Evolutionary conservation across 768 basidiomycete genomes (phyloP).

Genomic region (Infundibulicybe gibba): DNA sequence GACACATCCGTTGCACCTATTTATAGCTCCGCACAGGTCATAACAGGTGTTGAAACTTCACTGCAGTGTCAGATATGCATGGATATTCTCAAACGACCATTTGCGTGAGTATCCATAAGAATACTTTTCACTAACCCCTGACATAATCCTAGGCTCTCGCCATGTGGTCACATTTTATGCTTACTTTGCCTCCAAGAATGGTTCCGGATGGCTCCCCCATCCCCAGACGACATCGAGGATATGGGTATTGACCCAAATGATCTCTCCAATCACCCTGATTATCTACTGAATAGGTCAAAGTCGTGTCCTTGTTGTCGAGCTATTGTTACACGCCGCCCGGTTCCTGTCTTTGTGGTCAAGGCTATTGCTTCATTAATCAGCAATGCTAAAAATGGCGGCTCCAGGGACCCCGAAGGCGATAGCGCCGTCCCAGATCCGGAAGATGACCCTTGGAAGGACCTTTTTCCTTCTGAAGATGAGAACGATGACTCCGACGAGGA

Average conservation of each 20-base stretch:
- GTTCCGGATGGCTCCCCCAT: constrained; percentile 66
- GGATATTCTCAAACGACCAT: constrained; percentile 62
- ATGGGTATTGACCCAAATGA: constrained; percentile 33
- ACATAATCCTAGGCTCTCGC: constrained; percentile 49
- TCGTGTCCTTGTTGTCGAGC: constrained; percentile 73
- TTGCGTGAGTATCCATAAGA: constrained; percentile 44
- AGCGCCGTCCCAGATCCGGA: constrained; percentile 27
- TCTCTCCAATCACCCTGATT: constrained; percentile 29
- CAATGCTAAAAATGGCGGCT: constrained; percentile 32
- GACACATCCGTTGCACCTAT: too few species aligned
- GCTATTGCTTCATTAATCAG: constrained; percentile 46
- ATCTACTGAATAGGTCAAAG: constrained; percentile 57
- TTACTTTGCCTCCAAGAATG: constrained; percentile 69
- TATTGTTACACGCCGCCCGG: constrained; percentile 51
- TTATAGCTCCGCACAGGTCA: constrained; percentile 32
- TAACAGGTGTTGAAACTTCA: constrained; percentile 52
- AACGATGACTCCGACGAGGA: constrained; percentile 25
- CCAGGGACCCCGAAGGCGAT: constrained; percentile 8
- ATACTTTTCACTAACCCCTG: background rate
- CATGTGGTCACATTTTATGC: constrained; percentile 80
- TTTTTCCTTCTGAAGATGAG: constrained; percentile 48
- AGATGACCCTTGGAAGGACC: constrained; percentile 68
- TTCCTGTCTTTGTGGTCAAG: constrained; percentile 69
- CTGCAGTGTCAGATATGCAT: constrained; percentile 78
- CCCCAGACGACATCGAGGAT: constrained; percentile 26